phyloP scores from a whole-genome alignment of 2,329 filamentous ascomycete genomes.

The Gaeumannomyces sp. region DNA sequence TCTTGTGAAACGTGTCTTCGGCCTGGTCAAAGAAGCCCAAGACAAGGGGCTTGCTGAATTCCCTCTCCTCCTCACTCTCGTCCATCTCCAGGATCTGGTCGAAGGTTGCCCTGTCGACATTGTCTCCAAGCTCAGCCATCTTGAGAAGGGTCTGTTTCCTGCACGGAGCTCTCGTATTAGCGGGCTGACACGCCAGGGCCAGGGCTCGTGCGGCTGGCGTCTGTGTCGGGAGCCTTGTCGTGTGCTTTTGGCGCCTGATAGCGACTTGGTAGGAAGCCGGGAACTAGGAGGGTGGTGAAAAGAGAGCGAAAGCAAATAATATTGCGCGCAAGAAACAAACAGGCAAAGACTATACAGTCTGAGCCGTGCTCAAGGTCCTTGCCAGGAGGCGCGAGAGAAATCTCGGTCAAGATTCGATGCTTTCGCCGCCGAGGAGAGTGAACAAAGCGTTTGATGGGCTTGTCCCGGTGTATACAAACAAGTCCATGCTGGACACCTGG shows the following conservation, averaged over 20 bases:
- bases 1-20: slow-evolving; percentile 74
- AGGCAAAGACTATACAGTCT: background rate
- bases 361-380: background rate
- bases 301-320: background rate
- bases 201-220: background rate
- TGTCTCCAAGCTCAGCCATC: slow-evolving; percentile 59
- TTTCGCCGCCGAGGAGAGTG: background rate
- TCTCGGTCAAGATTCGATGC: background rate
- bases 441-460: background rate
- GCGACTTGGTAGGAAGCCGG: background rate
- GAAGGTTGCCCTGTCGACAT: slow-evolving; percentile 76
- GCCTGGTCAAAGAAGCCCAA: slow-evolving; percentile 92
- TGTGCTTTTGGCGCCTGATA: background rate
- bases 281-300: background rate
- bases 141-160: background rate
- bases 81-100: slow-evolving; percentile 98
- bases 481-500: background rate
- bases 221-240: background rate
- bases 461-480: background rate
- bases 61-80: slow-evolving; percentile 74
- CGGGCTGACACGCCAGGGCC: background rate
- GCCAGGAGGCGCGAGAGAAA: background rate
- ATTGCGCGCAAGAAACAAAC: background rate
- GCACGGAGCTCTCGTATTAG: background rate
- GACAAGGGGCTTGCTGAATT: slow-evolving; percentile 86